Conservation (phyloP, 495 filamentous ascomycete genomes). For the Symbiotaphrina buchneri region DNA sequence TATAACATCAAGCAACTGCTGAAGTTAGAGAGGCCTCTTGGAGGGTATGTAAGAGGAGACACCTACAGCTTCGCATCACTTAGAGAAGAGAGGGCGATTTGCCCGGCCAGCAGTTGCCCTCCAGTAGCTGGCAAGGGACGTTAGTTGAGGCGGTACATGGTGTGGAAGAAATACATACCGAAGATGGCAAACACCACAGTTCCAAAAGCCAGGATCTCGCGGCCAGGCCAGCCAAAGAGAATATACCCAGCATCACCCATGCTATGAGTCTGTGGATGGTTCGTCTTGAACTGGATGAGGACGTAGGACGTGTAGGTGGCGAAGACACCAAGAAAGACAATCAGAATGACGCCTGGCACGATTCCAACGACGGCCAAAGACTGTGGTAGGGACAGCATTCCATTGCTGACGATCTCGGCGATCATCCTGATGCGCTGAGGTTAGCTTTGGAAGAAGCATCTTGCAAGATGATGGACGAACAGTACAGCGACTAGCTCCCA, state of each 20-base stretch:
- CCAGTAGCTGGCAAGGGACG: conserved; percentile 53
- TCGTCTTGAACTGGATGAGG: conserved; percentile 55
- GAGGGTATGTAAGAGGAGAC: conserved; percentile 18
- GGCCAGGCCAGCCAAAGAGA: conserved; percentile 36
- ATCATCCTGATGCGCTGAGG: too few species aligned
- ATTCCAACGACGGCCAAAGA: conserved; percentile 44
- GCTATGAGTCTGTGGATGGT: conserved; percentile 45
- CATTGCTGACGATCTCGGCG: conserved; percentile 53
- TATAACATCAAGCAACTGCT: conserved; percentile 20
- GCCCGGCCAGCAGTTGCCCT: conserved; percentile 39
- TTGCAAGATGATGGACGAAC: too few species aligned
- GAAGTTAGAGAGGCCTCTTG: conserved; percentile 13
- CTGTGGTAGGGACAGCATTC: conserved; percentile 38
- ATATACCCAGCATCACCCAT: conserved; percentile 51
- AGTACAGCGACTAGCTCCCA: too few species aligned
- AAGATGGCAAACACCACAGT: conserved; percentile 22
- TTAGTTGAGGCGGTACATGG: conserved; percentile 58
- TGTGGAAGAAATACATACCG: conserved; percentile 45
- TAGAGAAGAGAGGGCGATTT: conserved; percentile 42
- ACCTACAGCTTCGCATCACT: too few species aligned
- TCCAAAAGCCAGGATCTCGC: conserved; percentile 20
- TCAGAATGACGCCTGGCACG: conserved; percentile 31
- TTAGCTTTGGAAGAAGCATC: too few species aligned
- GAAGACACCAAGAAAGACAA: conserved; percentile 35
- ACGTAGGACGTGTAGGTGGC: conserved; percentile 61